A percentile compares a stretch with the other conserved stretches of the same genome.
These are phyloP conservation scores for Cutaneotrichosporon dermatis DNA, from an alignment of 1,284 basidiomycete species.

Conservation along the genomic window DNA sequence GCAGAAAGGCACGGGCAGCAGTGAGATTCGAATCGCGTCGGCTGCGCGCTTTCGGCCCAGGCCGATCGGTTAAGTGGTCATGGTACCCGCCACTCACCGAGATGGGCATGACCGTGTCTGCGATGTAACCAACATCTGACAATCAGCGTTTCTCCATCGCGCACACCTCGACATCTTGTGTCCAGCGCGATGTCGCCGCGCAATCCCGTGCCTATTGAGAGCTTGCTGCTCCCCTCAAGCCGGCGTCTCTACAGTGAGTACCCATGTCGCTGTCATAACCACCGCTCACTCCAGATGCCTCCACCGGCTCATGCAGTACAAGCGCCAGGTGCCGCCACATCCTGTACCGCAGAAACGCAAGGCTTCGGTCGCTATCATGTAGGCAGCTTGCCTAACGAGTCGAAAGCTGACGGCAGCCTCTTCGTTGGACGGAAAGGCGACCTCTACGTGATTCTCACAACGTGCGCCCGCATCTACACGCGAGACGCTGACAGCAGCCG, in stretches of 20 bases:
- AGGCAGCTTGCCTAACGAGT: neutral
- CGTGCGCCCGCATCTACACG: conserved; percentile 4
- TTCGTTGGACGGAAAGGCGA: conserved; percentile 77
- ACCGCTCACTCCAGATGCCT: conserved; percentile 33
- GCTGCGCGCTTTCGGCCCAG: too few species aligned
- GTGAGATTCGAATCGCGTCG: neutral
- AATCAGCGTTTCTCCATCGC: neutral
- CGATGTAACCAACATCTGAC: neutral
- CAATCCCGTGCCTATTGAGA: conserved; percentile 33
- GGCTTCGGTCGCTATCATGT: conserved; percentile 44
- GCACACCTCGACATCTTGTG: too few species aligned
- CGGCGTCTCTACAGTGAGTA: conserved; percentile 40
- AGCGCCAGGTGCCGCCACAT: conserved; percentile 14
- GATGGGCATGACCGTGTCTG: too few species aligned
- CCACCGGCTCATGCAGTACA: conserved; percentile 33
- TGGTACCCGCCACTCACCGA: neutral
- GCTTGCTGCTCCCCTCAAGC: conserved; percentile 40
- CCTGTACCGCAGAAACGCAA: conserved; percentile 31
- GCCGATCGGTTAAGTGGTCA: neutral
- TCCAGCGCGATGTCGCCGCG: conserved; percentile 13
- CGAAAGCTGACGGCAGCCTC: conserved; percentile 42
- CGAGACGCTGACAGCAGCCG: conserved; percentile 41
- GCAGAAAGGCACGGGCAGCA: neutral
- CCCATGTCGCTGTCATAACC: neutral
- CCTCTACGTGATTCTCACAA: conserved; percentile 66